Conservation (phyloP, 306 rosid species). For the Citrullus colocynthis region DNA sequence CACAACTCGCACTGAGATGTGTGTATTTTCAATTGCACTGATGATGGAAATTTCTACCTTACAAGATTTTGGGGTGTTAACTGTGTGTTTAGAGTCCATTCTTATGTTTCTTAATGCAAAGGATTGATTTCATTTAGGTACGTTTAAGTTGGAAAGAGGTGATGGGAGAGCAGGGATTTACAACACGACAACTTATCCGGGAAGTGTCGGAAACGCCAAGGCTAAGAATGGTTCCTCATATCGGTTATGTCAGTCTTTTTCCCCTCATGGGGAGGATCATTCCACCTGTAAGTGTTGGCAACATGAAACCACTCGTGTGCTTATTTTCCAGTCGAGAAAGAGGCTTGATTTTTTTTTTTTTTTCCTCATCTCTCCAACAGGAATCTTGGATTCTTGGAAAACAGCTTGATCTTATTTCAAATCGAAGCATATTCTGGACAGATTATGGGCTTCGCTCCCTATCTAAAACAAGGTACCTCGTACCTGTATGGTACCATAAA, state of each 20-base stretch:
- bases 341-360: background rate
- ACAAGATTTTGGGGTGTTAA: background rate
- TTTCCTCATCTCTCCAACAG: conserved; percentile 21
- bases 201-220: conserved; percentile 51
- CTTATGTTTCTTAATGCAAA: background rate
- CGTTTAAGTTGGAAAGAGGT: conserved; percentile 64
- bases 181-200: conserved; percentile 51
- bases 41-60: background rate
- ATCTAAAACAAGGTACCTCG: conserved; percentile 27
- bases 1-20: background rate
- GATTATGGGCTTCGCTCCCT: conserved; percentile 93
- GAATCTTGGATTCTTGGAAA: conserved; percentile 77
- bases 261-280: conserved; percentile 78
- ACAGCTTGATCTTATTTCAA: conserved; percentile 77
- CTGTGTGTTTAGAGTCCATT: background rate
- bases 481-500: background rate
- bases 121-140: conserved; percentile 34
- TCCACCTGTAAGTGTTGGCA: conserved; percentile 54
- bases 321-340: background rate
- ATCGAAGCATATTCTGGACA: conserved; percentile 40
- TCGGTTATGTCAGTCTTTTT: conserved; percentile 75
- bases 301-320: background rate
- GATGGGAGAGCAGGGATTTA: conserved; percentile 26
- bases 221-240: conserved; percentile 74
- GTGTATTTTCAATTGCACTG: background rate